Conservation (phyloP, 495 filamentous ascomycete genomes). For the Hypomontagnella submonticulosa region DNA sequence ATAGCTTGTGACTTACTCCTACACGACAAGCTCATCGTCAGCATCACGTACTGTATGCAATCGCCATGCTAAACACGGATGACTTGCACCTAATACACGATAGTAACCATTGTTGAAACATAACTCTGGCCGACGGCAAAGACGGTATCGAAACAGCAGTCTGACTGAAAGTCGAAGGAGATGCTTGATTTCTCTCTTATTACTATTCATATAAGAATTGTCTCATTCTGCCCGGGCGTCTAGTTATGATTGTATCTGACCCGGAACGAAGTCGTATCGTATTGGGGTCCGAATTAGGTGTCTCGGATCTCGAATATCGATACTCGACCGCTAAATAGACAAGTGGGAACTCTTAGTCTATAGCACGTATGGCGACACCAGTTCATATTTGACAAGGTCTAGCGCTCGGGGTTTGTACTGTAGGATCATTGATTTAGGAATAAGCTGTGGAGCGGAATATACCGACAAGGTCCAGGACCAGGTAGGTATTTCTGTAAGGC, state of each 20-base stretch:
- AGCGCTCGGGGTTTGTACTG: constrained; percentile 30
- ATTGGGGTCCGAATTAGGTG: constrained; percentile 12
- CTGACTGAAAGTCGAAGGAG: constrained; percentile 9
- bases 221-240: constrained; percentile 9
- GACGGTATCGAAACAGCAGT: not conserved
- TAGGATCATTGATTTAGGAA: constrained; percentile 20
- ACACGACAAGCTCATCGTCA: not conserved
- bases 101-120: not conserved
- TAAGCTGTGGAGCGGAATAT: constrained; percentile 6
- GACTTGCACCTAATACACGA: not conserved
- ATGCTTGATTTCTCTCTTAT: not conserved
- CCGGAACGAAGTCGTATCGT: constrained; percentile 5
- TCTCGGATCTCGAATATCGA: constrained; percentile 5
- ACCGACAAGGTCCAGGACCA: constrained; percentile 14
- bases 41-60: not conserved
- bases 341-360: no score
- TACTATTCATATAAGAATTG: not conserved
- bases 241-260: not conserved
- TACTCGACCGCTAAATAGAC: constrained; percentile 2
- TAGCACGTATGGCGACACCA: not conserved
- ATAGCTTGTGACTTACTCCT: constrained; percentile 7
- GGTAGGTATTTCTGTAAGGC: not conserved
- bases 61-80: not conserved
- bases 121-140: not conserved
- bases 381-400: constrained; percentile 27